These are phyloP conservation scores for Daldinia sp. DNA, from an alignment of 2,329 filamentous ascomycete species.

Conservation along the genomic window DNA sequence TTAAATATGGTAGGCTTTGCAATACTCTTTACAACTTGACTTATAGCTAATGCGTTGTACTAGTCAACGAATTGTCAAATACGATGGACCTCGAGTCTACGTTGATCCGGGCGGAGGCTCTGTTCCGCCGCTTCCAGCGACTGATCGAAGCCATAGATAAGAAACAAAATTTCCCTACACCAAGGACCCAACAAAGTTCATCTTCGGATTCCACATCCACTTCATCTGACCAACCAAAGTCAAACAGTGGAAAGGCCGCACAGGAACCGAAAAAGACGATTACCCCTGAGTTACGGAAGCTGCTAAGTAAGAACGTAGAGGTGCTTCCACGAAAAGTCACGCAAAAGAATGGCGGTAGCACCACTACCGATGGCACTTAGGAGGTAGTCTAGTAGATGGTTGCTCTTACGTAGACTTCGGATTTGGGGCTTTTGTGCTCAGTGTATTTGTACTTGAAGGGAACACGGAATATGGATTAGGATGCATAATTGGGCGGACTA, in stretches of 20 bases:
- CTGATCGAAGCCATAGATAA: slow-evolving; percentile 92
- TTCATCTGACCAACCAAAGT: slow-evolving; percentile 23
- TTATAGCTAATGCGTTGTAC: slow-evolving; percentile 27
- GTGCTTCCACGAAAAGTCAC: slow-evolving; percentile 42
- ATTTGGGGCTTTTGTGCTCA: background rate
- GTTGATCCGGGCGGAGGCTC: slow-evolving; percentile 83
- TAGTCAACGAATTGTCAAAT: slow-evolving; percentile 93
- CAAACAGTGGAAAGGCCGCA: slow-evolving; percentile 49
- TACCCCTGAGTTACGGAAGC: slow-evolving; percentile 63
- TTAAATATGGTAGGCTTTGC: slow-evolving; percentile 82
- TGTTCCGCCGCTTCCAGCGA: slow-evolving; percentile 88
- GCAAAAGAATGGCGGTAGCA: slow-evolving; percentile 41
- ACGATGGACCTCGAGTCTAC: slow-evolving; percentile 91
- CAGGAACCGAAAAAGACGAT: slow-evolving; percentile 57
- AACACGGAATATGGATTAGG: background rate
- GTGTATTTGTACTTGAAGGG: slow-evolving; percentile 17
- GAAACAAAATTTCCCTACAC: slow-evolving; percentile 81
- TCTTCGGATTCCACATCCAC: slow-evolving; percentile 32
- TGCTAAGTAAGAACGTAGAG: slow-evolving; percentile 56
- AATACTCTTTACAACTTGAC: background rate
- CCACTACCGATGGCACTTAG: slow-evolving; percentile 35
- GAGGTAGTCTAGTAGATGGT: slow-evolving; percentile 21
- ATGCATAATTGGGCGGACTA: slow-evolving; percentile 7
- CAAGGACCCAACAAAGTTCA: slow-evolving; percentile 45
- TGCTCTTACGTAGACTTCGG: background rate